Evolutionary conservation across 2,329 filamentous ascomycete species (phyloP).

Genomic region (Pyrenochaeta sp.): DNA sequence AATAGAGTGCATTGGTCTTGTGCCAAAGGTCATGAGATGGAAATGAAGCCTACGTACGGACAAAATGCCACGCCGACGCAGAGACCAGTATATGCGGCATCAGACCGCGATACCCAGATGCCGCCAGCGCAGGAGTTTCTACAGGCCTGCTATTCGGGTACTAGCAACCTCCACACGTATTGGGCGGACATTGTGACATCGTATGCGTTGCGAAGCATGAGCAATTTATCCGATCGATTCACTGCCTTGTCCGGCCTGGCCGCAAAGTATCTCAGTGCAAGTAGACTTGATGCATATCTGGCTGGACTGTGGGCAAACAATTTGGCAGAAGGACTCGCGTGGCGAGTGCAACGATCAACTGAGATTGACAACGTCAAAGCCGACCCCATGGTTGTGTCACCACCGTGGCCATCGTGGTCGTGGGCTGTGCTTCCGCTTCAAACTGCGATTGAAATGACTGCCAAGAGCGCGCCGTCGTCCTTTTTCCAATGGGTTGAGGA

Average conservation of each 20-base stretch:
- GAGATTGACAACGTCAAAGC: background rate
- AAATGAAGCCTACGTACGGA: conserved; percentile 7
- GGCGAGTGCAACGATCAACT: conserved; percentile 4
- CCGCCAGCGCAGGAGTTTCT: conserved; percentile 12
- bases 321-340: conserved; percentile 10
- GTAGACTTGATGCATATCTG: conserved; percentile 12
- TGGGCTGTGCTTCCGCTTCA: conserved; percentile 17
- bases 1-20: conserved; percentile 17
- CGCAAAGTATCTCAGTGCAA: conserved; percentile 12
- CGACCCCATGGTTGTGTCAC: background rate
- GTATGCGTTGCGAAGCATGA: conserved; percentile 12
- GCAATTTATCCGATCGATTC: conserved; percentile 10
- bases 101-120: conserved; percentile 9
- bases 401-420: conserved; percentile 13
- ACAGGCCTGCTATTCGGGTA: conserved; percentile 3
- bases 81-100: conserved; percentile 9
- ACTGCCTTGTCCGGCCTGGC: conserved; percentile 14
- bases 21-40: conserved; percentile 5
- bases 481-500: background rate
- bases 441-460: conserved; percentile 7
- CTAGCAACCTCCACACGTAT: conserved; percentile 4
- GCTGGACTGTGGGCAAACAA: conserved; percentile 14
- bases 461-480: conserved; percentile 2
- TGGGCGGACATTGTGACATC: conserved; percentile 17
- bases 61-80: conserved; percentile 1